Percentiles rank a stretch among this genome's conserved stretches.
phyloP scores from a whole-genome alignment of 371 early-diverging fungal species.

The Synchytrium microbalum region DNA sequence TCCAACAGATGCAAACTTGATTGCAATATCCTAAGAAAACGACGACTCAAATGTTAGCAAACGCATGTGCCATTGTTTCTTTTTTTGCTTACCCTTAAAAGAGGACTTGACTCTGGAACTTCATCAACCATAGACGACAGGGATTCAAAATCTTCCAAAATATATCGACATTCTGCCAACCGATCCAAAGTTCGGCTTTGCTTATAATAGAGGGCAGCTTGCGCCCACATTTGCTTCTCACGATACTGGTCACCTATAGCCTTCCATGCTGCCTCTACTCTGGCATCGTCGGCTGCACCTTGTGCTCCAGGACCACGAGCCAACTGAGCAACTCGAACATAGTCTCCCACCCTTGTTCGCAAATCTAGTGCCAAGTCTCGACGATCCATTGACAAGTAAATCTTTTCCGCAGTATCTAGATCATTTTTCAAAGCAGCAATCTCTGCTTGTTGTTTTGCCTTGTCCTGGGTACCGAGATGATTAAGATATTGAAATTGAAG shows the following conservation, averaged over 20 bases:
- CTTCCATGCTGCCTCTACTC: slow-evolving; percentile 44
- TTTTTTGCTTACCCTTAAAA: slow-evolving; percentile 17
- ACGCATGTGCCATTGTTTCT: background rate
- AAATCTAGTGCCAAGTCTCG: slow-evolving; percentile 46
- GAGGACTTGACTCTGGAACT: slow-evolving; percentile 28
- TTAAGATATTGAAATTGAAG: slow-evolving; percentile 5
- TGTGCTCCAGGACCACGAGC: slow-evolving; percentile 24
- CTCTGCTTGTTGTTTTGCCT: slow-evolving; percentile 39
- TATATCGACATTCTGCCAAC: slow-evolving; percentile 39
- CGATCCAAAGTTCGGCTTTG: slow-evolving; percentile 38
- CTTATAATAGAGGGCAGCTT: slow-evolving; percentile 42
- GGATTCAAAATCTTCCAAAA: slow-evolving; percentile 38
- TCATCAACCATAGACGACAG: slow-evolving; percentile 32
- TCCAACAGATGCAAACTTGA: slow-evolving; percentile 38
- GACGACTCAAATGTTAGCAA: background rate
- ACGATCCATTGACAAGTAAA: slow-evolving; percentile 44
- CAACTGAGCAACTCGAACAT: slow-evolving; percentile 47
- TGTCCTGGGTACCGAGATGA: slow-evolving; percentile 20
- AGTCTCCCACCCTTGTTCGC: slow-evolving; percentile 43
- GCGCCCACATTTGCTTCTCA: slow-evolving; percentile 38
- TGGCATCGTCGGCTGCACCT: slow-evolving; percentile 33
- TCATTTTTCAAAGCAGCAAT: slow-evolving; percentile 34
- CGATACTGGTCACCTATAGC: slow-evolving; percentile 44
- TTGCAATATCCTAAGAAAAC: slow-evolving; percentile 32
- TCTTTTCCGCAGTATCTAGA: slow-evolving; percentile 37